Conservation (phyloP, 75 land plant genomes). For the Pinus tabuliformis region DNA sequence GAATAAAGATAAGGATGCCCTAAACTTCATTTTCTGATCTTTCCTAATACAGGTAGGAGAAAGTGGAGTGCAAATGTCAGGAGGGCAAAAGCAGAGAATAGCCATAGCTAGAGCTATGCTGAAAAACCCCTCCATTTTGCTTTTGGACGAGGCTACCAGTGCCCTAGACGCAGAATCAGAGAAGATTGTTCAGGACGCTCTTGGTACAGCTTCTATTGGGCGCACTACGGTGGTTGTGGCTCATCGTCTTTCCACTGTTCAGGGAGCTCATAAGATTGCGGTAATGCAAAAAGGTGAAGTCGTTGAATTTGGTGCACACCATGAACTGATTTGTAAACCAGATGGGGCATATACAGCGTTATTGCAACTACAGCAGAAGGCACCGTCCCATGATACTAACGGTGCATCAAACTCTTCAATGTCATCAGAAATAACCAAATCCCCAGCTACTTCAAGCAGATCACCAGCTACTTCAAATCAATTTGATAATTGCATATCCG, state of each 20-base stretch:
- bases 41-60: constrained; percentile 52
- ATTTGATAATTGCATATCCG: too few species aligned
- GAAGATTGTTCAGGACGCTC: constrained; percentile 54
- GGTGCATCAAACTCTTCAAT: constrained; percentile 22
- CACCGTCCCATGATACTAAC: constrained; percentile 40
- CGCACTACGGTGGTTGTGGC: constrained; percentile 60
- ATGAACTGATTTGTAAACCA: too few species aligned
- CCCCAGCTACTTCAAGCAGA: too few species aligned
- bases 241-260: constrained; percentile 59
- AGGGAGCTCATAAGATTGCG: constrained; percentile 1
- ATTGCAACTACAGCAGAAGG: constrained; percentile 33
- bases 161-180: constrained; percentile 62
- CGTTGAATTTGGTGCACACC: too few species aligned
- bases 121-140: constrained; percentile 52
- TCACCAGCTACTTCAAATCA: too few species aligned
- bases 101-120: constrained; percentile 68
- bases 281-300: too few species aligned
- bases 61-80: constrained; percentile 61
- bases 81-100: constrained; percentile 62
- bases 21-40: background rate
- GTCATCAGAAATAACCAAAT: too few species aligned
- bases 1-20: background rate
- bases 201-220: constrained; percentile 40
- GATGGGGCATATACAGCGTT: too few species aligned
- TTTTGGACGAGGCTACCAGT: constrained; percentile 66